These are phyloP conservation scores for Rhytidiadelphus loreus DNA, from an alignment of 225 moss, liverwort and hornwort genomes.

Conservation along the genomic window DNA sequence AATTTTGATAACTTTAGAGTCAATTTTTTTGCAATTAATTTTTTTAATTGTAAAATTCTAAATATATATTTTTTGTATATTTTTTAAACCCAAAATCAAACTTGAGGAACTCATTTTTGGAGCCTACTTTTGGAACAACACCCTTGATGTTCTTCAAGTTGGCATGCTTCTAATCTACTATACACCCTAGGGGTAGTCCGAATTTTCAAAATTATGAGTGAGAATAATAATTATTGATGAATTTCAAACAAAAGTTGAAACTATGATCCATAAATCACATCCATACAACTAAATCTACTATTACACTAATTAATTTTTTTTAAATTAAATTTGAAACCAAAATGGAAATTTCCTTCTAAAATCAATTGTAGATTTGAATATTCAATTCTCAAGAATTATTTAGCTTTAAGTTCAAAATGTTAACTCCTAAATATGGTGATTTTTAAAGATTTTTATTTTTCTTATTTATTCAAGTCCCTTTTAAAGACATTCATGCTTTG, in stretches of 20 bases:
- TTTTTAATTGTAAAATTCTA: not conserved
- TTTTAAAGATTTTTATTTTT: not conserved
- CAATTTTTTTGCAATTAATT: not conserved
- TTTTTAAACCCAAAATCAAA: not conserved
- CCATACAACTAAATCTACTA: not conserved
- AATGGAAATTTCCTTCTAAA: not conserved
- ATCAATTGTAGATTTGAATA: not conserved
- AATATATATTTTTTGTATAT: not conserved
- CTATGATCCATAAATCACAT: not conserved
- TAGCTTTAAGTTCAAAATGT: not conserved
- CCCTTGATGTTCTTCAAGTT: not conserved
- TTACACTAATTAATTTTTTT: not conserved
- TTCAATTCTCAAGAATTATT: not conserved
- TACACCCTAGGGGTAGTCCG: rapidly evolving
- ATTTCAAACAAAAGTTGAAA: not conserved
- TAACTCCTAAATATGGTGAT: not conserved
- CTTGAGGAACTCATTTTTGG: not conserved
- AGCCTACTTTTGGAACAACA: not conserved
- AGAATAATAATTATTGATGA: not conserved
- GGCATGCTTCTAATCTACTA: not conserved
- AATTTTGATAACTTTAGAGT: not conserved
- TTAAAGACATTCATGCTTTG: not conserved
- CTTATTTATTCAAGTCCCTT: not conserved
- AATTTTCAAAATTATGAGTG: not conserved
- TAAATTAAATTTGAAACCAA: not conserved